Percentiles rank a stretch among this genome's conserved stretches.
These are phyloP conservation scores for Rhodotorula sp. DNA, from an alignment of 1,284 basidiomycete genomes.

Conservation along the genomic window DNA sequence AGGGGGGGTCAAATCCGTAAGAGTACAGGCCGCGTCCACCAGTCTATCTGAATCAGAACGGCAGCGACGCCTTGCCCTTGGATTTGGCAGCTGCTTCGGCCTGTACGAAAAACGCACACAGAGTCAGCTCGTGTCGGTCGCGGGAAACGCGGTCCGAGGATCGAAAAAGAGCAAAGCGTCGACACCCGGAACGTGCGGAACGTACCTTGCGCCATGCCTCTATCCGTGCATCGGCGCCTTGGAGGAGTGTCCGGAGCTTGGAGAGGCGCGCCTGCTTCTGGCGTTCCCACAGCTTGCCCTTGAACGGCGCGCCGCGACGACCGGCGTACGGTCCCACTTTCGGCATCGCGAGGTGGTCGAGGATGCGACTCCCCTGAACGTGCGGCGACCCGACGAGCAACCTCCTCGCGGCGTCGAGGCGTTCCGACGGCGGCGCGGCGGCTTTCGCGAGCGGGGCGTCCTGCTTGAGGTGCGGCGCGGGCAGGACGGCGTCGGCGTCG, in stretches of 20 bases:
- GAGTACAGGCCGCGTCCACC: too few relatives aligned
- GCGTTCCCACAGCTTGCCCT: conserved; percentile 41
- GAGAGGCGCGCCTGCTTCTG: conserved; percentile 23
- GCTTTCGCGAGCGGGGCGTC: neutral
- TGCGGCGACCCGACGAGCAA: conserved; percentile 9
- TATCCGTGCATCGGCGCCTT: conserved; percentile 25
- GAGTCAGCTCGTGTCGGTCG: conserved; percentile 1
- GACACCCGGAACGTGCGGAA: too few relatives aligned
- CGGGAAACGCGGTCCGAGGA: neutral
- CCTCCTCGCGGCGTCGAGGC: conserved; percentile 4
- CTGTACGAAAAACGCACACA: neutral
- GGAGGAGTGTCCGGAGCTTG: conserved; percentile 21
- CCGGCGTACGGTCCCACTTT: conserved; percentile 39
- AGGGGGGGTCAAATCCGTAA: neutral
- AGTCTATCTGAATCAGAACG: conserved; percentile 16
- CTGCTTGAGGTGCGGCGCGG: neutral
- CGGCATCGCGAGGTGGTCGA: conserved; percentile 30
- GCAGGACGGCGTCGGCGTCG: conserved; percentile 24
- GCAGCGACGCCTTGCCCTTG: conserved; percentile 30
- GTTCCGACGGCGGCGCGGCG: neutral
- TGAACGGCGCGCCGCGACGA: conserved; percentile 38
- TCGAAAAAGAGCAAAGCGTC: too few relatives aligned
- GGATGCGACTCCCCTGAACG: conserved; percentile 22
- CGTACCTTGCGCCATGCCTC: conserved; percentile 35
- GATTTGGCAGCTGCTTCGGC: conserved; percentile 19